Base-by-base conservation (phyloP, 257 asterid species). In the Lycium ferocissimum region DNA sequence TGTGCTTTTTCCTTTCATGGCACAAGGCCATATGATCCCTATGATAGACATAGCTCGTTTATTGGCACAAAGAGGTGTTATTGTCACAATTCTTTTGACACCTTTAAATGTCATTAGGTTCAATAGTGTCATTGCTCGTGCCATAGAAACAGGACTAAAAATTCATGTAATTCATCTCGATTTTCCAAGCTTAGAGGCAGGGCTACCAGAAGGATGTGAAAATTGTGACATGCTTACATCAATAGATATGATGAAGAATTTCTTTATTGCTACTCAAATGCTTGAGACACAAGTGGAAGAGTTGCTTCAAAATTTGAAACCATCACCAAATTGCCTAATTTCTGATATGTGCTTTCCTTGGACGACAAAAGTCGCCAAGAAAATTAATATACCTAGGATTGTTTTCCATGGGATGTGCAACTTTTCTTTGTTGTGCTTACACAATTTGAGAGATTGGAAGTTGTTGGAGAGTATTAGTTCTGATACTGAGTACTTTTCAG, bases 31-130 rank as follows among this genome's bases (percentile, higher is more conserved):
- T 15, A 37, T 49, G 2, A 37, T 69, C 7, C 76, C 26, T 37
- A 69, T 69, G 45, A 69, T 69, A 37, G 76, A 69, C n/a, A 67
- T 37, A 37, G 51, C 76, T 37, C 76, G 51, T 69, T 69, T 69
- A 15, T 37, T 69, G n/a, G 12, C 76, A 14, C 51, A 69, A 69
- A 69, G 51, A 69, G 51, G 51, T 69, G 76, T 15, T 69, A 67
- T 35, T 67, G 49, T 35, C 76, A 69, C 51, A 14, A 69, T 69
- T 37, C 26, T 69, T 69, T 37, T 69, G 76, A 69, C 76, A 69
- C 26, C 76, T 37, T 37, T 69, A 69, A 37, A 69, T 37, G 51
- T 22, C 76, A 37, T 7, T 3, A 69, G 76, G 76, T 37, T 69
- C 51, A 37, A 37, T 69, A 37, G n/a, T 69, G 26, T 37, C 22